phyloP scores from a whole-genome alignment of 2,329 filamentous ascomycete genomes.

The Botrytis sinoallii region DNA sequence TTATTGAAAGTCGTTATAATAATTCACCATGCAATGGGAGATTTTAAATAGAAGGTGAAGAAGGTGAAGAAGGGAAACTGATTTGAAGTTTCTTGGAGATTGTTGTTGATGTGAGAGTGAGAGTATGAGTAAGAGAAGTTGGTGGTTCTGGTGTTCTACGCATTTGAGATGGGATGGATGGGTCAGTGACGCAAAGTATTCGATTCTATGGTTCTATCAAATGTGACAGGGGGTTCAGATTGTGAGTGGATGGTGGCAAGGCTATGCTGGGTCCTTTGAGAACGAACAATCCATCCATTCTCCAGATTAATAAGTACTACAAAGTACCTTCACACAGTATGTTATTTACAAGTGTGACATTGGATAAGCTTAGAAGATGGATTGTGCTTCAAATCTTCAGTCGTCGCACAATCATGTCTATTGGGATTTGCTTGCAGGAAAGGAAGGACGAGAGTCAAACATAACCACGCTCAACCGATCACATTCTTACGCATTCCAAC shows the following conservation, averaged over 20 bases:
- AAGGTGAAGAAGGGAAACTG: background rate
- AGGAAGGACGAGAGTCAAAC: background rate
- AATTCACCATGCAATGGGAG: background rate
- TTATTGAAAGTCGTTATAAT: background rate
- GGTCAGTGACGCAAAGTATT: conserved; percentile 5
- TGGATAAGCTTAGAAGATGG: background rate
- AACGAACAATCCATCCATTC: background rate
- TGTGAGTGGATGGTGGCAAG: background rate
- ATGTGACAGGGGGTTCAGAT: background rate
- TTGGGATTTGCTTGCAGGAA: background rate
- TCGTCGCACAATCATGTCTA: background rate
- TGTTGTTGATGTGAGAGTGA: background rate
- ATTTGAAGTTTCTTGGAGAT: background rate
- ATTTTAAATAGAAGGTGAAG: background rate
- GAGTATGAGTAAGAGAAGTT: background rate
- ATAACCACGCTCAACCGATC: background rate
- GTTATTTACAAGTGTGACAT: background rate
- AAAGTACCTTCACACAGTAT: no score
- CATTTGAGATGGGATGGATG: background rate
- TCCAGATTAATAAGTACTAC: background rate
- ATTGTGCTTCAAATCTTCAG: background rate
- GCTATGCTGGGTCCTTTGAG: background rate
- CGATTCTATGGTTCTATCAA: background rate
- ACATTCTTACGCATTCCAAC: background rate
- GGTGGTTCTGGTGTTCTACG: background rate